phyloP scores from a whole-genome alignment of 2,329 filamentous ascomycete genomes.

The Penicillium sp. region DNA sequence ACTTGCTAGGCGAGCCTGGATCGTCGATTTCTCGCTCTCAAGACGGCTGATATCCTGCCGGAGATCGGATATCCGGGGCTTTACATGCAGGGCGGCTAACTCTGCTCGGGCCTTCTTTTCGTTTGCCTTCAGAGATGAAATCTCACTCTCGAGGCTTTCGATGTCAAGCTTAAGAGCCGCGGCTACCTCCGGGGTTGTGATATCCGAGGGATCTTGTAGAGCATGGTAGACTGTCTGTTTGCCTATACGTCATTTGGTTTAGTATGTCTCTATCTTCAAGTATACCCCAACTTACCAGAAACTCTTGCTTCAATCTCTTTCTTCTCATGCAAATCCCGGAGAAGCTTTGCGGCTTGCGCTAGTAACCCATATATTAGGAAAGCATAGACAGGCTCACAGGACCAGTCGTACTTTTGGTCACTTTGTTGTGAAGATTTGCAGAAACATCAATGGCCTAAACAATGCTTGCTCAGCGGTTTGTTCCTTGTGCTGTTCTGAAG shows the following conservation, averaged over 20 bases:
- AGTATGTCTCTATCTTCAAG: neutral
- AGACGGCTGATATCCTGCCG: slow-evolving; percentile 45
- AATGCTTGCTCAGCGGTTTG: neutral
- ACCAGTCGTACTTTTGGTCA: slow-evolving; percentile 52
- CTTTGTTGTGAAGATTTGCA: slow-evolving; percentile 61
- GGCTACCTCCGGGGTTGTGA: slow-evolving; percentile 50
- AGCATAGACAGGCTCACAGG: slow-evolving; percentile 10
- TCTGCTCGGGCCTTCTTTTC: slow-evolving; percentile 53
- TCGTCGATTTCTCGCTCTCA: slow-evolving; percentile 45
- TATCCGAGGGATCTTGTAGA: slow-evolving; percentile 52
- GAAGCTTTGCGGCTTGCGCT: slow-evolving; percentile 58
- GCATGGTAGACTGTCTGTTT: slow-evolving; percentile 65
- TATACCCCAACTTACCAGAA: slow-evolving; percentile 44
- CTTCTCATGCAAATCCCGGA: slow-evolving; percentile 63
- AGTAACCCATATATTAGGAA: slow-evolving; percentile 19
- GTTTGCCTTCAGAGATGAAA: slow-evolving; percentile 46
- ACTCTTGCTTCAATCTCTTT: slow-evolving; percentile 59
- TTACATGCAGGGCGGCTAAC: slow-evolving; percentile 48
- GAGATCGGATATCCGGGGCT: slow-evolving; percentile 54
- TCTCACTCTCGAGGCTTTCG: slow-evolving; percentile 46
- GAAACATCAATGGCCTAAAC: slow-evolving; percentile 58
- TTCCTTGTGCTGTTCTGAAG: neutral
- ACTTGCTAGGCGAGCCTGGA: slow-evolving; percentile 43
- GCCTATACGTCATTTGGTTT: slow-evolving; percentile 40
- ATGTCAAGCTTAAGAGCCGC: slow-evolving; percentile 52